Evolutionary conservation across 192 early-diverging fungal genomes (phyloP), one percentile per base, ranked within the genome.

Genomic region (Coemansia sp.): DNA sequence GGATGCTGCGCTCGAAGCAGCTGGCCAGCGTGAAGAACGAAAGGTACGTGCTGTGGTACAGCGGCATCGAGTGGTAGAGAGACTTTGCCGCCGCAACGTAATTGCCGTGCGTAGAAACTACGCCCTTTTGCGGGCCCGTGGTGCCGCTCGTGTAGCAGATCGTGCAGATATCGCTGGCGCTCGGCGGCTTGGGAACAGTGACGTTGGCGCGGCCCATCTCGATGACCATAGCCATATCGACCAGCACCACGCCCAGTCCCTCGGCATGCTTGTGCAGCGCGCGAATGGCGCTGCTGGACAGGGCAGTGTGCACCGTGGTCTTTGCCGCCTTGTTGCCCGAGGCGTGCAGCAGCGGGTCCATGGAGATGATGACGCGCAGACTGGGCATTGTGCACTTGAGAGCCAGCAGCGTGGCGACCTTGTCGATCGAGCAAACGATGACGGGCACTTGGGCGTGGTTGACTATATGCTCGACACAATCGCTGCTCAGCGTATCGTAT

Each of bases 21-120:
- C 94, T 94, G 9, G 94, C 92, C 31, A 96, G 81, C 6, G 96
- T 93, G 49, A 98, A 82, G 72, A 95, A 97, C 22, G 92, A 92
- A 46, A 96, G 41, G 47, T 65, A 59, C 15, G 64, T 63, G 19
- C 54, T 32, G 38, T 58, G 69, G n/a, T 46, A 36, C 57, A 77
- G 58, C 1, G 66, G 62, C 61, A 60, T 35, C 10, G 77, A 54
- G 20, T 22, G 51, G 45, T 37, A 49, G 20, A 43, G 46, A 3
- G 64, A 64, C 42, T 71, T 70, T 10, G 72, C 67, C 10, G 86
- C 74, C 14, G 87, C 64, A 15, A 87, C 71, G 29, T 89, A 74
- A 70, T 89, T 93, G 7, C 76, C 63, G 51, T 96, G 93, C 32
- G 87, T 88, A 19, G 94, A 67, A 51, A 93, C 86, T 6, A 86